These are phyloP conservation scores for Periconia sp. DNA, from an alignment of 2,329 filamentous ascomycete genomes.

Conservation along the genomic window DNA sequence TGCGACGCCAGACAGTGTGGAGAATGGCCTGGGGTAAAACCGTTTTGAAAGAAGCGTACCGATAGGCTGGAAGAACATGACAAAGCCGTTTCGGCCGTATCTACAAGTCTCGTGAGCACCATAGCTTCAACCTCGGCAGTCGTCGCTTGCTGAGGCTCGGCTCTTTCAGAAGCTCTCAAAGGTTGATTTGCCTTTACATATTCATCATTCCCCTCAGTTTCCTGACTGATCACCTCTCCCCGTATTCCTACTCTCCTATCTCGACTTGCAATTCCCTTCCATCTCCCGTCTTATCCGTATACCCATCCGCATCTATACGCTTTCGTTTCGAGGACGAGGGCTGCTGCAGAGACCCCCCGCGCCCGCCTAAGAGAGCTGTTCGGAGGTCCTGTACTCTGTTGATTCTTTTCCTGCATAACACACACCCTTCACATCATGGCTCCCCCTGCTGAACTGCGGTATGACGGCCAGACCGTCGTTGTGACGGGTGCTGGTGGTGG, in stretches of 20 bases:
- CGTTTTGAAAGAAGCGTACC: too few species aligned
- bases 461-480: constrained; percentile 86
- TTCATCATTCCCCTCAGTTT: background rate
- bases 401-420: background rate
- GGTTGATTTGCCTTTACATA: background rate
- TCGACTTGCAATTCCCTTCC: too few species aligned
- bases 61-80: too few species aligned
- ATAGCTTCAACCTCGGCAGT: background rate
- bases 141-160: background rate
- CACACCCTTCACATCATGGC: constrained; percentile 35
- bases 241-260: background rate
- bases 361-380: background rate
- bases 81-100: too few species aligned
- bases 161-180: background rate
- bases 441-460: constrained; percentile 62
- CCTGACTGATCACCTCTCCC: background rate
- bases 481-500: constrained; percentile 85
- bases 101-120: too few species aligned
- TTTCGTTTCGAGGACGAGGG: background rate
- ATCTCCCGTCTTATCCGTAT: too few species aligned
- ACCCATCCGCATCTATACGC: background rate
- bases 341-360: too few species aligned
- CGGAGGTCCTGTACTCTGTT: background rate
- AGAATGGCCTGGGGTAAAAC: too few species aligned
- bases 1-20: too few species aligned